Conservation (phyloP, 2,329 filamentous ascomycete genomes). For the Cladosporium sphaerospermum region DNA sequence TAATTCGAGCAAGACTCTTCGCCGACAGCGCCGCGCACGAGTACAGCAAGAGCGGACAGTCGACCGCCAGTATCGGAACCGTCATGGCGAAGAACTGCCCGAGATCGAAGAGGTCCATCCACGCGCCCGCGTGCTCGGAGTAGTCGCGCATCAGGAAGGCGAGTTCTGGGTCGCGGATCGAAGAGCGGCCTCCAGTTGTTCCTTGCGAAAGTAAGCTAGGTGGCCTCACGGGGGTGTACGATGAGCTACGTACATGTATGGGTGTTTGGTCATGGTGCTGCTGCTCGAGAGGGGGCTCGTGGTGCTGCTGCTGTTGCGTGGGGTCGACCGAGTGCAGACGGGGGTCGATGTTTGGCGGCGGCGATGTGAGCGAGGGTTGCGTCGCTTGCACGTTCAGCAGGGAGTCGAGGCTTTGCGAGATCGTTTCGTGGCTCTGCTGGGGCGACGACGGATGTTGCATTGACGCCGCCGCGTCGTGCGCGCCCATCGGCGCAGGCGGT, state of each 20-base stretch:
- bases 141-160: constrained; percentile 55
- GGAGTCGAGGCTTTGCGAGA: constrained; percentile 47
- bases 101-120: constrained; percentile 54
- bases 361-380: constrained; percentile 29
- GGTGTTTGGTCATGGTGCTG: constrained; percentile 9
- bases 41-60: constrained; percentile 45
- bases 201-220: constrained; percentile 27
- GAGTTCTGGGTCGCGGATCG: constrained; percentile 31
- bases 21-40: constrained; percentile 56
- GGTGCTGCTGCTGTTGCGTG: neutral
- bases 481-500: constrained; percentile 18
- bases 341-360: constrained; percentile 26
- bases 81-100: constrained; percentile 55
- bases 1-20: constrained; percentile 53
- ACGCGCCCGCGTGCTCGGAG: constrained; percentile 52
- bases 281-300: neutral
- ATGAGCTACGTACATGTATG: constrained; percentile 27
- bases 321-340: constrained; percentile 22
- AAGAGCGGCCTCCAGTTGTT: constrained; percentile 16
- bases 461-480: constrained; percentile 21
- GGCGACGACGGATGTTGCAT: constrained; percentile 17
- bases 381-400: constrained; percentile 40
- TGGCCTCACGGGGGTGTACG: constrained; percentile 21
- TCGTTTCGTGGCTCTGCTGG: constrained; percentile 15
- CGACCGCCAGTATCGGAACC: constrained; percentile 51